These are phyloP conservation scores for Alopecurus myosuroides DNA, from an alignment of 176 grass and related monocot genomes.

Conservation along the genomic window DNA sequence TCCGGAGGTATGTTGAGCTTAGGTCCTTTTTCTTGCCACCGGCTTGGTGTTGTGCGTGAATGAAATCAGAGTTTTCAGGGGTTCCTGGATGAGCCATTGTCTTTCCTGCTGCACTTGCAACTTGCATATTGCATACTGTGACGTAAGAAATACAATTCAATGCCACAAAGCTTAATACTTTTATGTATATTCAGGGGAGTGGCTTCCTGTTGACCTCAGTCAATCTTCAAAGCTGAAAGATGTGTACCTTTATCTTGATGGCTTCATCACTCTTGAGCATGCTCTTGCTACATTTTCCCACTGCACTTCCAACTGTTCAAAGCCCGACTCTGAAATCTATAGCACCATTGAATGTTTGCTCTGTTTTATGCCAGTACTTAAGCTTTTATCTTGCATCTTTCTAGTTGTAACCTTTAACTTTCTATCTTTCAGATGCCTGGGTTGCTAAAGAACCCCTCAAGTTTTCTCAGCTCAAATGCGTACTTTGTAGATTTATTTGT, in stretches of 20 bases:
- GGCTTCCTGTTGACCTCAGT: not conserved
- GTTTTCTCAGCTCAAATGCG: constrained; percentile 1
- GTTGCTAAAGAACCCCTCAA: not conserved
- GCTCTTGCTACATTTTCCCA: not conserved
- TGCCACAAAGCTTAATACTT: constrained; percentile 1
- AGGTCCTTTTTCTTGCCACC: too few species aligned
- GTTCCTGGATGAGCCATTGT: not conserved
- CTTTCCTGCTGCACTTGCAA: not conserved
- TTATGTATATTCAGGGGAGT: not conserved
- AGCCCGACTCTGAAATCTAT: not conserved
- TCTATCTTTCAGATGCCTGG: not conserved
- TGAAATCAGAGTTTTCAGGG: too few species aligned
- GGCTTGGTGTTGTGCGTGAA: too few species aligned
- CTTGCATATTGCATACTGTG: not conserved
- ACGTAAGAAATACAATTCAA: not conserved
- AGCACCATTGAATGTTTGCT: not conserved
- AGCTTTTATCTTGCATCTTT: not conserved
- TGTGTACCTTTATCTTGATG: not conserved
- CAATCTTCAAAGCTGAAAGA: not conserved
- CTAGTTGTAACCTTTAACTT: not conserved
- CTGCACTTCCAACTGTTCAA: not conserved
- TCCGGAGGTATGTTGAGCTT: too few species aligned
- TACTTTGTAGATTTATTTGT: not conserved
- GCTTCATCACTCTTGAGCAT: not conserved
- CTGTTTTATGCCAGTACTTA: not conserved